A percentile compares a stretch with the other conserved stretches of the same genome.
These are phyloP conservation scores for Saitozyma podzolica DNA, from an alignment of 768 basidiomycete genomes.

Conservation along the genomic window DNA sequence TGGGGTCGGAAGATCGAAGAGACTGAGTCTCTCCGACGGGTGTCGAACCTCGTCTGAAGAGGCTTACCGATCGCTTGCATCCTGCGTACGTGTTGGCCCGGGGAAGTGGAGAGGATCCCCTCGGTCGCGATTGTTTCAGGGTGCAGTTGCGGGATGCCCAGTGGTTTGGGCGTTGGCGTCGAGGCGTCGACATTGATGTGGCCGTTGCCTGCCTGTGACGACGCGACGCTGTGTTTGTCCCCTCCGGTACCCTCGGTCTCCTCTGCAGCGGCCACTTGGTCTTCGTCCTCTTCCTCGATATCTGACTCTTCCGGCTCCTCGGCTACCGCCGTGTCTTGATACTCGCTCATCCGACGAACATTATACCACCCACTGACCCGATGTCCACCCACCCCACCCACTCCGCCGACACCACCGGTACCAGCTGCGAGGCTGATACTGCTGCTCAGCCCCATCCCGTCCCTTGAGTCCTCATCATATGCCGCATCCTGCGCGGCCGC, in stretches of 20 bases:
- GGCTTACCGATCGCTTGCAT: background rate
- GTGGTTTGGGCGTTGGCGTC: too few species aligned
- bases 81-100: background rate
- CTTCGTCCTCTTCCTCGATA: slow-evolving; percentile 1
- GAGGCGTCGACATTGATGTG: background rate
- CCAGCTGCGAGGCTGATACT: too few species aligned
- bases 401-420: too few species aligned
- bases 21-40: too few species aligned
- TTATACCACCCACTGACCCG: too few species aligned
- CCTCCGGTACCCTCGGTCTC: background rate
- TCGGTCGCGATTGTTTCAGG: slow-evolving; percentile 7
- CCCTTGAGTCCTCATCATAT: slow-evolving; percentile 6
- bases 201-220: background rate
- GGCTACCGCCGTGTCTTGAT: background rate
- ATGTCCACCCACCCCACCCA: too few species aligned
- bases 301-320: slow-evolving; percentile 4
- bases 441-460: slow-evolving; percentile 2
- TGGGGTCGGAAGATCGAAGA: too few species aligned
- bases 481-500: slow-evolving; percentile 7
- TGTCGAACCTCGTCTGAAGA: too few species aligned
- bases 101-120: slow-evolving; percentile 12
- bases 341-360: too few species aligned
- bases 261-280: background rate
- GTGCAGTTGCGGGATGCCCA: too few species aligned
- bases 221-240: background rate